Evolutionary conservation across 148 eudicot genomes (phyloP), one percentile per base, ranked within the genome.

Genomic region (Fagopyrum esculentum): DNA sequence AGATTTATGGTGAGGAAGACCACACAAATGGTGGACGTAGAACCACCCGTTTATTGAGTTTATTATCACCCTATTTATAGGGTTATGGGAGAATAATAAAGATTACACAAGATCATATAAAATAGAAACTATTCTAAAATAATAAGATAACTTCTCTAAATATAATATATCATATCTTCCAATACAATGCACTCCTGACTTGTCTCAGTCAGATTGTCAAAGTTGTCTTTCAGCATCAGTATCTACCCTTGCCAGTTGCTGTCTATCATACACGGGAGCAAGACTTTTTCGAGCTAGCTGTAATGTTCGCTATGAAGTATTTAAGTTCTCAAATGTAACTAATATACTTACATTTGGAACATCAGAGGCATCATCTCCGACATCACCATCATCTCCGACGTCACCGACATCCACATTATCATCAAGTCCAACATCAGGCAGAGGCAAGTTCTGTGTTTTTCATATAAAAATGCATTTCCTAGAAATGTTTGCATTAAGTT

Each of bases 121-220:
- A n/a, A n/a, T n/a, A n/a, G n/a, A n/a, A n/a, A n/a, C n/a, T n/a
- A n/a, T n/a, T n/a, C n/a, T n/a, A n/a, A n/a, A n/a, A n/a, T n/a
- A n/a, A n/a, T n/a, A n/a, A n/a, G n/a, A n/a, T n/a, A n/a, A n/a
- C n/a, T n/a, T n/a, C n/a, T n/a, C n/a, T n/a, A n/a, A n/a, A n/a
- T n/a, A n/a, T n/a, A n/a, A n/a, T n/a, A n/a, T n/a, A n/a, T n/a
- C n/a, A n/a, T n/a, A n/a, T n/a, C n/a, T n/a, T n/a, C n/a, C n/a
- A n/a, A n/a, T n/a, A 30, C 35, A 30, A 44, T 80, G 82, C 55
- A 80, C 75, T 26, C 78, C 81, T 12, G 82, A 80, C 61, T 71
- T 80, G 50, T 57, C 78, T 2, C 45, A 48, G 40, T 2, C 16
- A 11, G 72, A 63, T 57, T 80, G 82, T 49, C 30, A 5, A 11